Conservation (phyloP, 805 yeast genomes). For the Hanseniaspora mollemarum region DNA sequence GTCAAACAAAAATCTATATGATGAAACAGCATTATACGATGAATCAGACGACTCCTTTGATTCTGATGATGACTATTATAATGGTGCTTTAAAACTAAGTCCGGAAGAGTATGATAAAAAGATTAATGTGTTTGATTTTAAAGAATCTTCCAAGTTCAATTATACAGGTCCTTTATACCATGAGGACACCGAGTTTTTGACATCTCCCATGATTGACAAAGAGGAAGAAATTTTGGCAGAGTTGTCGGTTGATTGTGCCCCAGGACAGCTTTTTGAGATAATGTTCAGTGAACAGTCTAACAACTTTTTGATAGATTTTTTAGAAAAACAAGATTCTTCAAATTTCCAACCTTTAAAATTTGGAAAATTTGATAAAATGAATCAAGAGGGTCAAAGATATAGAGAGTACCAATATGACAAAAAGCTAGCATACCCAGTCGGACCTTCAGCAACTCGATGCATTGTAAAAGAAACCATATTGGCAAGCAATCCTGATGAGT, state of each 20-base stretch:
- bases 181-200: conserved; percentile 41
- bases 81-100: conserved; percentile 19
- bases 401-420: conserved; percentile 58
- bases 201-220: conserved; percentile 34
- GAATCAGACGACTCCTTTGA: conserved; percentile 24
- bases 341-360: conserved; percentile 28
- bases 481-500: conserved; percentile 41
- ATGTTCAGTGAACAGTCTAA: conserved; percentile 53
- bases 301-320: conserved; percentile 35
- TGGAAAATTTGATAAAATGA: conserved; percentile 26
- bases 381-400: conserved; percentile 34
- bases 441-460: conserved; percentile 85
- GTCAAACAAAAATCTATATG: conserved; percentile 10
- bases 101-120: conserved; percentile 20
- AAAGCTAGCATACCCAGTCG: conserved; percentile 68
- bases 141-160: conserved; percentile 32
- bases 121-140: conserved; percentile 29
- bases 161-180: conserved; percentile 60
- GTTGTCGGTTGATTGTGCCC: conserved; percentile 51
- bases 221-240: conserved; percentile 45
- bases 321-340: conserved; percentile 31
- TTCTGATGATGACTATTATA: conserved; percentile 22
- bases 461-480: conserved; percentile 49
- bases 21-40: conserved; percentile 27
- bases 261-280: conserved; percentile 61